Evolutionary conservation across 441 rosid species (phyloP).

Genomic region (Omphalea diandra): DNA sequence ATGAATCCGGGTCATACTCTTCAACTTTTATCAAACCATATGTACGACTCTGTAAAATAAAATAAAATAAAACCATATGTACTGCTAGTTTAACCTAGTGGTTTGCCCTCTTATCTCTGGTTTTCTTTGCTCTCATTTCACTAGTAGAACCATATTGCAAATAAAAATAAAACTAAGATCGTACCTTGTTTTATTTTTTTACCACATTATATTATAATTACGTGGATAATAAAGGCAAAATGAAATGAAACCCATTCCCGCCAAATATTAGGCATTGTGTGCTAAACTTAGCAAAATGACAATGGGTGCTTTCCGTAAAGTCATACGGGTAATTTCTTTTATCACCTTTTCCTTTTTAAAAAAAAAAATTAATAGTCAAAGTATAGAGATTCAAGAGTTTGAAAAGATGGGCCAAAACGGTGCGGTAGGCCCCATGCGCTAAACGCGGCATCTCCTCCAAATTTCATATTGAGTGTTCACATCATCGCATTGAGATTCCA

Average conservation of each 20-base stretch:
- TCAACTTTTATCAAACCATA: too few species aligned
- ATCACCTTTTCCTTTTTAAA: too few species aligned
- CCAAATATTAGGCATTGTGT: not conserved
- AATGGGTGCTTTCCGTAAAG: slow-evolving; percentile 21
- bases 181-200: too few species aligned
- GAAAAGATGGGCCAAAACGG: slow-evolving; percentile 19
- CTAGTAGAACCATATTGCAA: too few species aligned
- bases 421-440: slow-evolving; percentile 25
- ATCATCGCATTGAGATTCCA: not conserved
- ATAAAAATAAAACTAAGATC: too few species aligned
- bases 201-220: too few species aligned
- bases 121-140: too few species aligned
- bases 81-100: too few species aligned
- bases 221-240: not conserved
- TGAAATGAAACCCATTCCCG: not conserved
- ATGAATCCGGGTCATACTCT: too few species aligned
- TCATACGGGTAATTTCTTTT: not conserved
- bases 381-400: not conserved
- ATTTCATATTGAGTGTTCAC: slow-evolving; percentile 2
- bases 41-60: too few species aligned
- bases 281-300: slow-evolving; percentile 11
- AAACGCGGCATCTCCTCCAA: slow-evolving; percentile 16
- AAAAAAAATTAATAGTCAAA: slow-evolving; percentile 5
- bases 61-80: too few species aligned
- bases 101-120: too few species aligned